Percentiles rank a stretch among this genome's conserved stretches.
Evolutionary conservation across 495 filamentous ascomycete genomes (phyloP).

Genomic region (Immersiella caudata): DNA sequence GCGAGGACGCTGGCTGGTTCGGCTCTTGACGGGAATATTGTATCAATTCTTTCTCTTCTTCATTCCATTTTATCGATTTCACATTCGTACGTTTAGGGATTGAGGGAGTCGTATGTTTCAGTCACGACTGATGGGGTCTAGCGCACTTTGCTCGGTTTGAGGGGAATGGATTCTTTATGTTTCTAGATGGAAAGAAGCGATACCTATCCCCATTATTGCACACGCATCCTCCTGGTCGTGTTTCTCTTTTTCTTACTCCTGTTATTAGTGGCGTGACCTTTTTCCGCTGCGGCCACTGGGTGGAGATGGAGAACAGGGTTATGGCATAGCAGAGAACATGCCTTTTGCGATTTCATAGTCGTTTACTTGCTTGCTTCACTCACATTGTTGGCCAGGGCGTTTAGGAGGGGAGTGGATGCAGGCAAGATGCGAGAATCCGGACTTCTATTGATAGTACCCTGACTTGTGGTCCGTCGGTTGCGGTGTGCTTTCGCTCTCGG

Average conservation of each 20-base stretch:
- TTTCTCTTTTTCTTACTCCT: neutral
- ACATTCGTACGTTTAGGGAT: no score
- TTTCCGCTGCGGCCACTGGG: neutral
- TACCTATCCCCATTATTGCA: neutral
- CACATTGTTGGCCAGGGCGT: neutral
- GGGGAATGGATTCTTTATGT: neutral
- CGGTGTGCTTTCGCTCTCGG: neutral
- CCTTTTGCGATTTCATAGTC: neutral
- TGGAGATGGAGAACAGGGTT: neutral
- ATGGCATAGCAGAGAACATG: neutral
- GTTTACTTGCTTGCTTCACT: neutral
- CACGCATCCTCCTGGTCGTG: neutral
- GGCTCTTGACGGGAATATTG: neutral
- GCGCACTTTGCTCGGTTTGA: neutral
- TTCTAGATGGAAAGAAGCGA: neutral
- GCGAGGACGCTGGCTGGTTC: neutral
- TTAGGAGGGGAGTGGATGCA: neutral
- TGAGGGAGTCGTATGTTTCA: no score
- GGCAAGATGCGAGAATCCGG: neutral
- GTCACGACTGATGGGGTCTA: no score
- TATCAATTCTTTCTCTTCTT: neutral
- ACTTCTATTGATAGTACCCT: neutral
- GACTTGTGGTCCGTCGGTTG: neutral
- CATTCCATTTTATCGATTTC: neutral
- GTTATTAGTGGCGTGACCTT: neutral